Evolutionary conservation across 1,284 basidiomycete genomes (phyloP).

Genomic region (Rhodotorula sp.): DNA sequence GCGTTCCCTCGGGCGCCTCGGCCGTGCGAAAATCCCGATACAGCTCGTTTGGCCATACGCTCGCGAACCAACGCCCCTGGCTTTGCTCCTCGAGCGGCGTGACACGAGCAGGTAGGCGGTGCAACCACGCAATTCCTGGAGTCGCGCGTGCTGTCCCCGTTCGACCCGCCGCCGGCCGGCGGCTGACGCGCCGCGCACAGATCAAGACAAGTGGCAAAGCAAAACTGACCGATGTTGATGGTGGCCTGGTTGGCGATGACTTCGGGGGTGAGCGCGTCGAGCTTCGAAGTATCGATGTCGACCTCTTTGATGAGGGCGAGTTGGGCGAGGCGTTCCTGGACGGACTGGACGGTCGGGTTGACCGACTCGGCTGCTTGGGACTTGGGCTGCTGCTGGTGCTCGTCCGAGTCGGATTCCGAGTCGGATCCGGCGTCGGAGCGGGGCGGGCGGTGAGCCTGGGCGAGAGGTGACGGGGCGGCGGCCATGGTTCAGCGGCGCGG

Average conservation of each 20-base stretch:
- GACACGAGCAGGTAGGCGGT: no score
- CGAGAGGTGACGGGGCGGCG: slow-evolving; percentile 28
- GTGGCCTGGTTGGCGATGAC: slow-evolving; percentile 98
- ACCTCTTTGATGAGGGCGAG: slow-evolving; percentile 39
- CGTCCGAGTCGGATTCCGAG: slow-evolving; percentile 12
- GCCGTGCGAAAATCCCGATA: no score
- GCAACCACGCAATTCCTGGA: no score
- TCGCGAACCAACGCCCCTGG: no score
- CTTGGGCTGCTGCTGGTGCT: neutral
- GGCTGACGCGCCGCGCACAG: no score
- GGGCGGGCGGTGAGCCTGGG: slow-evolving; percentile 29
- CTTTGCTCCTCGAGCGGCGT: no score
- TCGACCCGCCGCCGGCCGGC: no score
- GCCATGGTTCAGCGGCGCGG: slow-evolving; percentile 11
- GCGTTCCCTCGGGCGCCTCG: no score
- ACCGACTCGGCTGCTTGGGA: neutral
- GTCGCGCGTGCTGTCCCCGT: no score
- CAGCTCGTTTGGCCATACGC: no score
- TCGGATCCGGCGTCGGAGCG: slow-evolving; percentile 17
- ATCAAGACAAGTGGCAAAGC: no score
- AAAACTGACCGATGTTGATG: slow-evolving; percentile 69
- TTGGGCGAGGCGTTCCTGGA: slow-evolving; percentile 5
- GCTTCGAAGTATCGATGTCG: slow-evolving; percentile 50
- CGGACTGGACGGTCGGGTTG: slow-evolving; percentile 12
- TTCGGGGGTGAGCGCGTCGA: slow-evolving; percentile 89